phyloP scores from a whole-genome alignment of 176 grass and related monocot species.

The Panicum miliaceum region DNA sequence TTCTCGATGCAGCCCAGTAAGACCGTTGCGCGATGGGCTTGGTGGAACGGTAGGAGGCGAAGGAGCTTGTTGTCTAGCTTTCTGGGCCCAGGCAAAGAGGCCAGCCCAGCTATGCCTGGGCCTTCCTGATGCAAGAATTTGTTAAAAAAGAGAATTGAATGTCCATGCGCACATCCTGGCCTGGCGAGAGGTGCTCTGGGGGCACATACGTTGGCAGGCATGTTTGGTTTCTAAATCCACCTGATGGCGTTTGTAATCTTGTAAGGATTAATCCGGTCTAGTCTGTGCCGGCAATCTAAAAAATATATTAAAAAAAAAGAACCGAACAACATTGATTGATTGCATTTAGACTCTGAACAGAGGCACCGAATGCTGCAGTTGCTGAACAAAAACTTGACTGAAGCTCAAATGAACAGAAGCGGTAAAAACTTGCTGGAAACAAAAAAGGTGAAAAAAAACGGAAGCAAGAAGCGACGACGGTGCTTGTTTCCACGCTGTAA shows the following conservation, averaged over 20 bases:
- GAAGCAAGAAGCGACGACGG: not conserved
- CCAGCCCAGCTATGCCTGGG: not conserved
- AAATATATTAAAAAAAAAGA: too few relatives aligned
- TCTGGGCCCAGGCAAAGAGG: not conserved
- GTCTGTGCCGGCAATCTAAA: too few relatives aligned
- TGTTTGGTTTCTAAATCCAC: too few relatives aligned
- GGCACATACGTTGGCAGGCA: too few relatives aligned
- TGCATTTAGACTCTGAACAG: not conserved
- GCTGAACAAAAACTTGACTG: not conserved
- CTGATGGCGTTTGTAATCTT: too few relatives aligned
- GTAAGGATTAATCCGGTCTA: too few relatives aligned
- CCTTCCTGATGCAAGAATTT: not conserved
- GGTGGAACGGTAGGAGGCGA: not conserved
- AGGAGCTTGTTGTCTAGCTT: too few relatives aligned
- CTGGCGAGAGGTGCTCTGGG: too few relatives aligned
- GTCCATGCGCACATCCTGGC: too few relatives aligned
- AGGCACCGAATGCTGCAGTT: not conserved
- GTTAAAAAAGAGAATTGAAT: too few relatives aligned
- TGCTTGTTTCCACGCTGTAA: constrained; percentile 34
- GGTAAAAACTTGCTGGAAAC: not conserved
- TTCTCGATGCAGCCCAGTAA: not conserved
- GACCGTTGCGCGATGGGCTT: not conserved
- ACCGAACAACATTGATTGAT: too few relatives aligned
- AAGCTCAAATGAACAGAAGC: not conserved
- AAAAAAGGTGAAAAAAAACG: not conserved